A percentile compares a stretch with the other conserved stretches of the same genome.
Conservation (phyloP, 768 basidiomycete species). For the Boletus reticulatus region DNA sequence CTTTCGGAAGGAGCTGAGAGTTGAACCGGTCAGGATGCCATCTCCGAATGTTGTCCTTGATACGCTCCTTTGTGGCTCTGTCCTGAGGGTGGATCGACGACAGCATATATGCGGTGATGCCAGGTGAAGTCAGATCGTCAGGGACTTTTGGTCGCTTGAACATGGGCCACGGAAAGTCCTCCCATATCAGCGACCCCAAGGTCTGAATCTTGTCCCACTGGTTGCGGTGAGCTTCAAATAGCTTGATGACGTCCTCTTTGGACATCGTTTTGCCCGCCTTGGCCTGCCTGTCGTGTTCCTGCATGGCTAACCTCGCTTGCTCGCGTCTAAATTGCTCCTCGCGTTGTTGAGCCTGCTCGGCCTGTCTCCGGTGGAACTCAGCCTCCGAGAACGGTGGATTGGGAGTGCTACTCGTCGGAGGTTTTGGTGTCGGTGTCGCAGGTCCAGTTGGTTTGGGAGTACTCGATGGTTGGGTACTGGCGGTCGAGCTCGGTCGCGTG, state of each 20-base stretch:
- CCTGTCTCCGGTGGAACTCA: constrained; percentile 64
- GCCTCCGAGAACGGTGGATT: constrained; percentile 38
- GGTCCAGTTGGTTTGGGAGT: constrained; percentile 26
- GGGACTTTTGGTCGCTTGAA: constrained; percentile 52
- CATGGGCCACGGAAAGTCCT: constrained; percentile 74
- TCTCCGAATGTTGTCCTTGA: constrained; percentile 69
- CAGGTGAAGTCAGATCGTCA: constrained; percentile 58
- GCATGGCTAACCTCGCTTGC: constrained; percentile 58
- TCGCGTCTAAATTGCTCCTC: constrained; percentile 68
- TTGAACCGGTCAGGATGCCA: constrained; percentile 89
- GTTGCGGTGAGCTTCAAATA: constrained; percentile 61
- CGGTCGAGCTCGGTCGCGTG: constrained; percentile 27
- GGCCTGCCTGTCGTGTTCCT: constrained; percentile 44
- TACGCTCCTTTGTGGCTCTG: constrained; percentile 61
- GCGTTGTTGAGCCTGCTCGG: constrained; percentile 60
- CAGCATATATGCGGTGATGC: constrained; percentile 60
- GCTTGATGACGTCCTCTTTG: constrained; percentile 53
- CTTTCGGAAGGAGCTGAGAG: constrained; percentile 61
- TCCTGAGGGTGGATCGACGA: constrained; percentile 53
- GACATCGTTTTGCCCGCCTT: constrained; percentile 46
- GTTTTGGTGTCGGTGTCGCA: constrained; percentile 19
- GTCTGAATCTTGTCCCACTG: constrained; percentile 52
- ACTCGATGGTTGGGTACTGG: constrained; percentile 22
- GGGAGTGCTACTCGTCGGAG: constrained; percentile 16
- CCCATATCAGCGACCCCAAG: constrained; percentile 51